Conservation (phyloP, 2,329 filamentous ascomycete genomes). For the Bipolaris oryzae region DNA sequence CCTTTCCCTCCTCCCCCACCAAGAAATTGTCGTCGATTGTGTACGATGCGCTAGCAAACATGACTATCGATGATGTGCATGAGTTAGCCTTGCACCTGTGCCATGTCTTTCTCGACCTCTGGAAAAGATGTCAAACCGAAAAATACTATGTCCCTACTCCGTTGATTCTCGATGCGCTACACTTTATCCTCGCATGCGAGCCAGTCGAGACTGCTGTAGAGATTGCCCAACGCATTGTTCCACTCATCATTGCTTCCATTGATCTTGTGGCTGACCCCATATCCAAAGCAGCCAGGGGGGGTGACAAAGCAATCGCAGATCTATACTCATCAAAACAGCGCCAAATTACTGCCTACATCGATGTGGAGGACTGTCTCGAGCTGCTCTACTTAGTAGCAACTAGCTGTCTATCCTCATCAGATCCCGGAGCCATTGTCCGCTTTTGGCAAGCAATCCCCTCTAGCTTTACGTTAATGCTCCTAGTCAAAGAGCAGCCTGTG, state of each 20-base stretch:
- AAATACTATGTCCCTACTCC: conserved; percentile 67
- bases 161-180: conserved; percentile 68
- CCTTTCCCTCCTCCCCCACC: conserved; percentile 64
- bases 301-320: conserved; percentile 33
- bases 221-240: conserved; percentile 63
- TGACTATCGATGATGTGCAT: conserved; percentile 57
- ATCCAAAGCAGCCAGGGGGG: conserved; percentile 42
- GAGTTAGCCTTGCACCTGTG: conserved; percentile 68
- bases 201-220: conserved; percentile 64
- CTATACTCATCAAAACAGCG: conserved; percentile 48
- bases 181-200: conserved; percentile 68
- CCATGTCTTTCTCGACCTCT: conserved; percentile 67
- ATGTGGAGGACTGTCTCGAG: conserved; percentile 67
- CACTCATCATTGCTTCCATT: conserved; percentile 53
- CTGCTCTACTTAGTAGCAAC: conserved; percentile 69
- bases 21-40: conserved; percentile 69
- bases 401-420: conserved; percentile 57
- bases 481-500: conserved; percentile 69
- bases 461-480: conserved; percentile 69
- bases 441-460: conserved; percentile 74
- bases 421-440: conserved; percentile 48
- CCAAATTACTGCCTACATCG: conserved; percentile 63
- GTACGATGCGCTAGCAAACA: conserved; percentile 68
- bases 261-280: conserved; percentile 62
- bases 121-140: conserved; percentile 71